phyloP scores from a whole-genome alignment of 2,329 filamentous ascomycete species.

The Xylariaceae sp. region DNA sequence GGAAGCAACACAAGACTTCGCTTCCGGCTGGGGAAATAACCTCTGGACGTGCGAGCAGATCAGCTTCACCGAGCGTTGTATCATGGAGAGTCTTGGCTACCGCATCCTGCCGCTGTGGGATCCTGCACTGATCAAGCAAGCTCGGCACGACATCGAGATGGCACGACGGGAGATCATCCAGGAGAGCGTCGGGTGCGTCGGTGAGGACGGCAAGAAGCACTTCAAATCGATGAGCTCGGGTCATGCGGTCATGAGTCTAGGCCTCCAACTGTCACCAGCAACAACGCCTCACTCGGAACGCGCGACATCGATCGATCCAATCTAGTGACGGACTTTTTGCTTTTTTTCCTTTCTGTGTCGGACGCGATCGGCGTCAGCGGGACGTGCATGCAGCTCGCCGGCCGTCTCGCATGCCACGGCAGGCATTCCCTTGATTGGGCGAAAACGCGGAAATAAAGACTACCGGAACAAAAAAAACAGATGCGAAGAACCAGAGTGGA shows the following conservation, averaged over 20 bases:
- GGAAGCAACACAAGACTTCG: constrained; percentile 51
- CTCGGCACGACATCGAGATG: constrained; percentile 60
- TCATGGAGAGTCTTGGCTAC: constrained; percentile 62
- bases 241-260: constrained; percentile 38
- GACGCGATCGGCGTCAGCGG: background rate
- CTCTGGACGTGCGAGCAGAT: constrained; percentile 60
- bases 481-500: too few species aligned
- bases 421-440: background rate
- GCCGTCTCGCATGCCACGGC: background rate
- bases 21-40: constrained; percentile 48
- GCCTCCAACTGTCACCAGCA: constrained; percentile 40
- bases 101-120: constrained; percentile 59
- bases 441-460: too few species aligned
- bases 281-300: constrained; percentile 35
- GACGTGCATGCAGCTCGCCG: background rate
- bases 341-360: background rate
- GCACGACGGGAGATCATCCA: constrained; percentile 42
- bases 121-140: constrained; percentile 53
- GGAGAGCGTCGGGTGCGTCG: constrained; percentile 17
- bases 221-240: constrained; percentile 40
- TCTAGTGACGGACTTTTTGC: constrained; percentile 4
- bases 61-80: constrained; percentile 59
- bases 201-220: constrained; percentile 29
- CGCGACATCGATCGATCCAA: constrained; percentile 20
- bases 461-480: too few species aligned